phyloP scores from a whole-genome alignment of 2,329 filamentous ascomycete genomes.

The Alternaria incomplexa region DNA sequence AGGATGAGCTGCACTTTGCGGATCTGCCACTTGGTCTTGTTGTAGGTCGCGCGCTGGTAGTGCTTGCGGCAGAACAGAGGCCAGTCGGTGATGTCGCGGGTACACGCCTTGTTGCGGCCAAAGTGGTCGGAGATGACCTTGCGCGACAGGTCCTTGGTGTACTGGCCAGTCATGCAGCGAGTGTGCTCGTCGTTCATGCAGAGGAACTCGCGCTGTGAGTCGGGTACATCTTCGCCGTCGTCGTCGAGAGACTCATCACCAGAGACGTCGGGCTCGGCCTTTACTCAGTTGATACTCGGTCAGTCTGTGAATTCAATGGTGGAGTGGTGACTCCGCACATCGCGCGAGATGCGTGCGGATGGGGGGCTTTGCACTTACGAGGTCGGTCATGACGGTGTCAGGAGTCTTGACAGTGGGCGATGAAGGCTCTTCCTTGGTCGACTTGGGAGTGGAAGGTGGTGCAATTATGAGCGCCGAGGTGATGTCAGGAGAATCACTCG shows the following conservation, averaged over 20 bases:
- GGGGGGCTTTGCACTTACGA: neutral
- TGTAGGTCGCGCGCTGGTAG: slow-evolving; percentile 50
- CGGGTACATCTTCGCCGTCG: slow-evolving; percentile 6
- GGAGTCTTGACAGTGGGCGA: neutral
- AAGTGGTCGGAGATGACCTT: slow-evolving; percentile 51
- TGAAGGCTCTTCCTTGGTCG: neutral
- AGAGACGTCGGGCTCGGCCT: neutral
- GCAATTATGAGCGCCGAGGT: neutral
- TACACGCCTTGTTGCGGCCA: slow-evolving; percentile 49
- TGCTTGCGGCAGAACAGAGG: slow-evolving; percentile 49
- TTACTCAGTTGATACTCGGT: neutral
- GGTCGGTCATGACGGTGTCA: slow-evolving; percentile 3
- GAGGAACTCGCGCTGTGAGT: slow-evolving; percentile 33
- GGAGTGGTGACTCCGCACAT: neutral
- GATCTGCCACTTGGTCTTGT: slow-evolving; percentile 41
- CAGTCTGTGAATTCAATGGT: neutral
- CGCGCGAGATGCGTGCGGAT: neutral
- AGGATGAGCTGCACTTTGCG: slow-evolving; percentile 43
- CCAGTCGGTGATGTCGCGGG: slow-evolving; percentile 39
- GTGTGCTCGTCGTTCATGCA: slow-evolving; percentile 42
- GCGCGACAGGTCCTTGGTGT: slow-evolving; percentile 40
- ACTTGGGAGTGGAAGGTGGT: slow-evolving; percentile 8
- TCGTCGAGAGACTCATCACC: slow-evolving; percentile 3
- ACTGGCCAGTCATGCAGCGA: slow-evolving; percentile 43
- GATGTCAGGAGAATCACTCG: neutral